Evolutionary conservation across 768 basidiomycete genomes (phyloP).

Genomic region (Trametes cinnabarina): DNA sequence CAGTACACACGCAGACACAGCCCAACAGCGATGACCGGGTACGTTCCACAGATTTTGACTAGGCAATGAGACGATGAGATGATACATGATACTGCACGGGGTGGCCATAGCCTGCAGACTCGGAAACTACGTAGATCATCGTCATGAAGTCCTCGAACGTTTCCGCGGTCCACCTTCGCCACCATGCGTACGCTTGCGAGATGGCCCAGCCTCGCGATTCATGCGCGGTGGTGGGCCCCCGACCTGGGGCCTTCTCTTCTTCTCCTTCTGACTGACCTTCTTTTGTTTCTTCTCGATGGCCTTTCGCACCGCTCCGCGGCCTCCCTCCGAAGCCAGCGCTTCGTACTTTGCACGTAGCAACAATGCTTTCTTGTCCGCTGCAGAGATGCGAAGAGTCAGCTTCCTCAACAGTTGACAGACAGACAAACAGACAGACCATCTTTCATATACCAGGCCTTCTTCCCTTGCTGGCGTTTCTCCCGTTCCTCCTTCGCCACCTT

Average conservation of each 20-base stretch:
- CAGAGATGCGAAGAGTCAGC: no score
- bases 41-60: no score
- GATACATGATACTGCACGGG: no score
- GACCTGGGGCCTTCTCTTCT: constrained; percentile 73
- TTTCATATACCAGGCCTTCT: constrained; percentile 85
- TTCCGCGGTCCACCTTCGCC: constrained; percentile 14
- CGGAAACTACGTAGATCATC: background rate
- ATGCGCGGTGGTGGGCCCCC: constrained; percentile 4
- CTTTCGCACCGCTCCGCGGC: constrained; percentile 79
- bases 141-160: constrained; percentile 5
- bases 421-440: constrained; percentile 45
- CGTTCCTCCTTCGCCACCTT: constrained; percentile 49
- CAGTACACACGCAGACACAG: no score
- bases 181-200: constrained; percentile 10
- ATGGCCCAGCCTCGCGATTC: background rate
- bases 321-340: constrained; percentile 72
- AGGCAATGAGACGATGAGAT: no score
- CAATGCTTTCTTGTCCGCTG: constrained; percentile 78
- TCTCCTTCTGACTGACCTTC: constrained; percentile 87
- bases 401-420: background rate
- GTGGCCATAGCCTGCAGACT: no score
- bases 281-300: constrained; percentile 87
- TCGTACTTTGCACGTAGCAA: constrained; percentile 76
- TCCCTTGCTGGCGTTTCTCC: constrained; percentile 71
- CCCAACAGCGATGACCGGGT: no score